These are phyloP conservation scores for Penicillium sp. DNA, from an alignment of 2,329 filamentous ascomycete species.

Conservation along the genomic window DNA sequence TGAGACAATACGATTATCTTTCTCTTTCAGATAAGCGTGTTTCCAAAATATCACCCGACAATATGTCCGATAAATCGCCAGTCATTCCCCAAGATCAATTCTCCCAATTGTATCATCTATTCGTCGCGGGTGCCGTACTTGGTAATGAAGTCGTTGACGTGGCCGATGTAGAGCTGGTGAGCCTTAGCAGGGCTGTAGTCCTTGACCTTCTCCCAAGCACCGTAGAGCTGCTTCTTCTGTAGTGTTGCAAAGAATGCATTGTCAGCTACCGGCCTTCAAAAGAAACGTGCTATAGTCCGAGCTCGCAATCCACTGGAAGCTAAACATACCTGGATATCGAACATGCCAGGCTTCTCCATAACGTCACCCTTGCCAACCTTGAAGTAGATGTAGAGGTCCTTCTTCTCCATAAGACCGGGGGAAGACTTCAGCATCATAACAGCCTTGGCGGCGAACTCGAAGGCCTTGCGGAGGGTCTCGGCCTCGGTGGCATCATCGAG, in stretches of 20 bases:
- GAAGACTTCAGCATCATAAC: conserved; percentile 28
- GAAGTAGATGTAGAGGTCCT: conserved; percentile 38
- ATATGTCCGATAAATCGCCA: not conserved
- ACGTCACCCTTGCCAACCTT: conserved; percentile 35
- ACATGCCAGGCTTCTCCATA: conserved; percentile 33
- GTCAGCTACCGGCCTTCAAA: conserved; percentile 14
- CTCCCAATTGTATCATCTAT: conserved; percentile 6
- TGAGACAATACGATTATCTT: not conserved
- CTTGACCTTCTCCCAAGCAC: conserved; percentile 69
- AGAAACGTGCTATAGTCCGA: not conserved
- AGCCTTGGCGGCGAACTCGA: conserved; percentile 31
- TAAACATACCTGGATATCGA: conserved; percentile 39
- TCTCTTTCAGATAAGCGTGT: not conserved
- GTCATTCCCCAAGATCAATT: not conserved
- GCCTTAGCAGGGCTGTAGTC: conserved; percentile 64
- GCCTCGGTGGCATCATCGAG: conserved; percentile 14
- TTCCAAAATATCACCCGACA: not conserved
- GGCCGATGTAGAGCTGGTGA: conserved; percentile 71
- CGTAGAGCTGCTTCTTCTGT: conserved; percentile 76
- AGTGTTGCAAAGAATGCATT: conserved; percentile 1
- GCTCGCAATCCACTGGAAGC: not conserved
- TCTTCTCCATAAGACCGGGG: conserved; percentile 24
- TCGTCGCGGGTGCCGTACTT: conserved; percentile 53
- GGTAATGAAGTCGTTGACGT: conserved; percentile 69
- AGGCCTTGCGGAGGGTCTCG: conserved; percentile 20